A percentile compares a stretch with the other conserved stretches of the same genome.
These are phyloP conservation scores for Fusarium verticillioides DNA, from an alignment of 2,329 filamentous ascomycete species.

Conservation along the genomic window DNA sequence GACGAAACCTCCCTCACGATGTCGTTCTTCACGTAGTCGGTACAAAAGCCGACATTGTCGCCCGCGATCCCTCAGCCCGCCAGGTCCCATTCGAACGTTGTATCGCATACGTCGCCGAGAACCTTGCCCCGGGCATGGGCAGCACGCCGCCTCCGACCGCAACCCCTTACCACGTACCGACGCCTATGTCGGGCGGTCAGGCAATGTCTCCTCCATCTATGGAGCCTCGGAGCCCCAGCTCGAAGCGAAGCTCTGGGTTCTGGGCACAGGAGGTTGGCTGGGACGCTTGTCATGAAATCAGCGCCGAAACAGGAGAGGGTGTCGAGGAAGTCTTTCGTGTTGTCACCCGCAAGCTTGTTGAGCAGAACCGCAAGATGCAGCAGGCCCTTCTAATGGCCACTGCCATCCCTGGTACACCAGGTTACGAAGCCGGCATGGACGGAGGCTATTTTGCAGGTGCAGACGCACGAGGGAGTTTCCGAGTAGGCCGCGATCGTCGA, in stretches of 20 bases:
- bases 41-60: constrained; percentile 91
- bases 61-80: constrained; percentile 79
- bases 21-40: constrained; percentile 95
- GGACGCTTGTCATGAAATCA: constrained; percentile 98
- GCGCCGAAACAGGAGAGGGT: constrained; percentile 91
- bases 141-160: constrained; percentile 76
- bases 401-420: constrained; percentile 61
- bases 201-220: constrained; percentile 44
- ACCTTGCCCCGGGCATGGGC: constrained; percentile 78
- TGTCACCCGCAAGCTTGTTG: constrained; percentile 70
- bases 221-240: constrained; percentile 69
- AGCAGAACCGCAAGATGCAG: constrained; percentile 72
- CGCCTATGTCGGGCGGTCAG: constrained; percentile 34
- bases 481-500: constrained; percentile 66
- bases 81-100: constrained; percentile 95
- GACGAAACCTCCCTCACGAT: constrained; percentile 79
- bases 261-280: constrained; percentile 95
- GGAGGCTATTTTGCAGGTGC: constrained; percentile 64
- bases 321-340: constrained; percentile 95
- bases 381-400: constrained; percentile 67
- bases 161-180: constrained; percentile 49
- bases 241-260: constrained; percentile 77
- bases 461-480: constrained; percentile 62
- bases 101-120: constrained; percentile 94
- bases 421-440: constrained; percentile 57